These are phyloP conservation scores for Leucaena leucocephala DNA, from an alignment of 306 rosid species.

Conservation along the genomic window DNA sequence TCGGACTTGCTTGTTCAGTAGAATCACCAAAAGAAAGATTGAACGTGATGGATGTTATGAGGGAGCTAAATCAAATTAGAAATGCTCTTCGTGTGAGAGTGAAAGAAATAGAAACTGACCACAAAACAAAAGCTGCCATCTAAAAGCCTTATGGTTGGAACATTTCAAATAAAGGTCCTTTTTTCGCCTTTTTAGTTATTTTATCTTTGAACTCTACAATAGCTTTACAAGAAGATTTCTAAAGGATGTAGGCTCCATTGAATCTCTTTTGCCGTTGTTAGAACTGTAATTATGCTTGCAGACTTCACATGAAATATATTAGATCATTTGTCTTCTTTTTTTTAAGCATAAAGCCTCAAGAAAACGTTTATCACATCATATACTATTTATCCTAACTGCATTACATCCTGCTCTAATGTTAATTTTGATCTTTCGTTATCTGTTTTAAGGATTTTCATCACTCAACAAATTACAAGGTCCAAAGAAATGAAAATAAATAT, in stretches of 20 bases:
- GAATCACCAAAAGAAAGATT: neutral
- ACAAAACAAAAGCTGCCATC: neutral
- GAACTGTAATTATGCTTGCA: neutral
- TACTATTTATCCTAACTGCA: too few relatives aligned
- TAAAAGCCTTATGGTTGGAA: neutral
- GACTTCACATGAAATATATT: neutral
- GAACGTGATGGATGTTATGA: neutral
- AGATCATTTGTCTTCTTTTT: neutral
- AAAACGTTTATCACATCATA: too few relatives aligned
- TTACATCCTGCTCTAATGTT: too few relatives aligned
- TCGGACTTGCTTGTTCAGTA: constrained; percentile 9
- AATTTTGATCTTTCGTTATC: too few relatives aligned
- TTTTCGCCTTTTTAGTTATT: neutral
- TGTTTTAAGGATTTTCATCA: too few relatives aligned
- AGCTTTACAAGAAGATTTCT: neutral
- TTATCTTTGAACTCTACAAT: neutral
- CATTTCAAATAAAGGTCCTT: neutral
- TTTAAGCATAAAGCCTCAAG: neutral
- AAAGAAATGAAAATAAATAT: too few relatives aligned
- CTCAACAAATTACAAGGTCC: too few relatives aligned
- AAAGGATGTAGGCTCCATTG: neutral
- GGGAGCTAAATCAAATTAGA: neutral
- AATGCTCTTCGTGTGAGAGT: neutral
- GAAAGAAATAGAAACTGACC: neutral
- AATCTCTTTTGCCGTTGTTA: neutral